Percentiles rank a stretch among this genome's conserved stretches.
Evolutionary conservation across 2,329 filamentous ascomycete species (phyloP).

Genomic region (Clarireedia homoeocarpa): DNA sequence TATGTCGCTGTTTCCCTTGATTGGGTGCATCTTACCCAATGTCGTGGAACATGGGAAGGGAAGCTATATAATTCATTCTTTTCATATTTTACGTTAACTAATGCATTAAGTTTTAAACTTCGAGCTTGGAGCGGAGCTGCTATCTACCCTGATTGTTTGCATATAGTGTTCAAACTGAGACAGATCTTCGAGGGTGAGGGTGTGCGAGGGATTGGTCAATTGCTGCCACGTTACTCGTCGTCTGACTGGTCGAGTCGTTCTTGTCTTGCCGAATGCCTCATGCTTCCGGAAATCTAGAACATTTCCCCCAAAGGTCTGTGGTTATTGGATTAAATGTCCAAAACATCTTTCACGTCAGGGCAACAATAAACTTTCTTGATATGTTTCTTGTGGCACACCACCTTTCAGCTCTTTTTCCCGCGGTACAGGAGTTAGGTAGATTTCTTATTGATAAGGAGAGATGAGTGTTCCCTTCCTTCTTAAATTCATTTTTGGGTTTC

Average conservation of each 20-base stretch:
- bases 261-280: neutral
- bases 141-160: neutral
- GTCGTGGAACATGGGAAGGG: conserved; percentile 4
- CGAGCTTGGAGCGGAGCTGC: neutral
- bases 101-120: neutral
- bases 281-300: neutral
- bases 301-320: neutral
- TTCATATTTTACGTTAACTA: neutral
- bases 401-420: neutral
- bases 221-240: conserved; percentile 15
- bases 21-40: conserved; percentile 5
- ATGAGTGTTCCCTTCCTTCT: too few relatives aligned
- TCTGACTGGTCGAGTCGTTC: neutral
- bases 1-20: neutral
- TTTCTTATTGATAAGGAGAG: too few relatives aligned
- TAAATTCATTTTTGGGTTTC: too few relatives aligned
- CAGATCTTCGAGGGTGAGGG: conserved; percentile 5
- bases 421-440: too few relatives aligned
- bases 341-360: neutral
- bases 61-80: conserved; percentile 3
- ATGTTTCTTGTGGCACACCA: neutral
- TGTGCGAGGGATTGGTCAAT: conserved; percentile 13
- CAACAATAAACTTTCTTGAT: neutral
- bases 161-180: neutral
- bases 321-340: neutral